A percentile compares a stretch with the other conserved stretches of the same genome.
Evolutionary conservation across 2,329 filamentous ascomycete species (phyloP).

Genomic region (Cryphonectria naterciae): DNA sequence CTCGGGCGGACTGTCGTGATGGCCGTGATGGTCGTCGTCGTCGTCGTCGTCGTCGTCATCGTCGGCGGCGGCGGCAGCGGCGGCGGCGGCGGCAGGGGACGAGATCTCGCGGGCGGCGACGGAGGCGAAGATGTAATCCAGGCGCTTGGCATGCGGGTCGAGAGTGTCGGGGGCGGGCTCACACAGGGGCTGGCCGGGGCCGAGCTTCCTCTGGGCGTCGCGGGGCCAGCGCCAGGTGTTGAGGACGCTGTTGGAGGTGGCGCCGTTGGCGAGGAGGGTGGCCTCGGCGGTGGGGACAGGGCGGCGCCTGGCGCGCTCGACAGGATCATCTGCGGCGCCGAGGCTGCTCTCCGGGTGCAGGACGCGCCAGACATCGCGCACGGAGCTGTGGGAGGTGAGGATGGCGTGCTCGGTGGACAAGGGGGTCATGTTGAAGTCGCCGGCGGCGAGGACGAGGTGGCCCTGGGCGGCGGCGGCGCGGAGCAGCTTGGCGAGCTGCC

Average conservation of each 20-base stretch:
- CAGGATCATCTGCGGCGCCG: conserved; percentile 69
- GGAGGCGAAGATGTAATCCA: conserved; percentile 92
- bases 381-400: conserved; percentile 76
- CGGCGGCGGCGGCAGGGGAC: not conserved
- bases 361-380: conserved; percentile 83
- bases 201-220: conserved; percentile 68
- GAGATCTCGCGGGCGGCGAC: conserved; percentile 43
- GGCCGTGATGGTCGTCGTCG: conserved; percentile 26
- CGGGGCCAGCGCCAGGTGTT: conserved; percentile 95
- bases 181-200: conserved; percentile 63
- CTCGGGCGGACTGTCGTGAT: conserved; percentile 24
- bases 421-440: conserved; percentile 98
- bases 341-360: conserved; percentile 83
- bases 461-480: conserved; percentile 78
- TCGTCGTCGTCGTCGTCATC: not conserved
- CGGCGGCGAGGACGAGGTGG: conserved; percentile 81
- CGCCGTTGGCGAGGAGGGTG: conserved; percentile 81
- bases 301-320: conserved; percentile 67
- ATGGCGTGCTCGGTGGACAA: conserved; percentile 81
- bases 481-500: conserved; percentile 91
- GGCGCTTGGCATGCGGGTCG: conserved; percentile 79
- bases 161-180: conserved; percentile 65
- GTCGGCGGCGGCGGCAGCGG: not conserved
- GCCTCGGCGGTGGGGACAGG: conserved; percentile 75
- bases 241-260: conserved; percentile 81